phyloP scores from a whole-genome alignment of 257 asterid genomes.

The Plantago elongata region DNA sequence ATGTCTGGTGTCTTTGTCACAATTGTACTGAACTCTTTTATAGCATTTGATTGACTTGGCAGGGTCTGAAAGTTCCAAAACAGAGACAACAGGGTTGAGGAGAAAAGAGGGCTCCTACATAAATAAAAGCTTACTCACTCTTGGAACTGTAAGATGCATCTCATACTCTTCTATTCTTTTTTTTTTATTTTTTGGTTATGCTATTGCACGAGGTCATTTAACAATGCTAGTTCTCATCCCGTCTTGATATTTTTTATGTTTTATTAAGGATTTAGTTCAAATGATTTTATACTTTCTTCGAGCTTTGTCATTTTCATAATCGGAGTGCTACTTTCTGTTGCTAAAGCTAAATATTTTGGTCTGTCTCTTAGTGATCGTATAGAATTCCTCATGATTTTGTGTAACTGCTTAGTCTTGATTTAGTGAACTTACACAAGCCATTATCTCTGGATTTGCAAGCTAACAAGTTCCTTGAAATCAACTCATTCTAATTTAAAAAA shows the following conservation, averaged over 20 bases:
- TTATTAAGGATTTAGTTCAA: background rate
- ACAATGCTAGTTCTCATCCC: constrained; percentile 13
- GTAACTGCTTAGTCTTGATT: too few relatives aligned
- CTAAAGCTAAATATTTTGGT: constrained; percentile 2
- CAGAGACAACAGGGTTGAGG: constrained; percentile 72
- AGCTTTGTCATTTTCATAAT: background rate
- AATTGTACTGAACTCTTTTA: constrained; percentile 45
- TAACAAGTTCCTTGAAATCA: too few relatives aligned
- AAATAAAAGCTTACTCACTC: constrained; percentile 73
- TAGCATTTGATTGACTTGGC: constrained; percentile 90
- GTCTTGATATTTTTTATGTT: constrained; percentile 9
- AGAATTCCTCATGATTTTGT: too few relatives aligned
- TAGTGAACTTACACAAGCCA: too few relatives aligned
- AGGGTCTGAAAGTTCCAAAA: constrained; percentile 87
- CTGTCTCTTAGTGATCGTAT: too few relatives aligned
- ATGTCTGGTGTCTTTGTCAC: constrained; percentile 22
- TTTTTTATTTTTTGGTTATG: constrained; percentile 16
- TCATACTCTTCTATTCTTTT: constrained; percentile 18
- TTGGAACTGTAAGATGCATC: constrained; percentile 70
- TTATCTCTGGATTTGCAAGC: too few relatives aligned
- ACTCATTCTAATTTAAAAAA: too few relatives aligned
- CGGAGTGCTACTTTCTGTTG: constrained; percentile 1
- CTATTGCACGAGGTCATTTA: constrained; percentile 4
- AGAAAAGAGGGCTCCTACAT: constrained; percentile 83
- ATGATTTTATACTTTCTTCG: background rate